These are phyloP conservation scores for Bidens hawaiensis DNA, from an alignment of 140 eudicot species.

Conservation along the genomic window DNA sequence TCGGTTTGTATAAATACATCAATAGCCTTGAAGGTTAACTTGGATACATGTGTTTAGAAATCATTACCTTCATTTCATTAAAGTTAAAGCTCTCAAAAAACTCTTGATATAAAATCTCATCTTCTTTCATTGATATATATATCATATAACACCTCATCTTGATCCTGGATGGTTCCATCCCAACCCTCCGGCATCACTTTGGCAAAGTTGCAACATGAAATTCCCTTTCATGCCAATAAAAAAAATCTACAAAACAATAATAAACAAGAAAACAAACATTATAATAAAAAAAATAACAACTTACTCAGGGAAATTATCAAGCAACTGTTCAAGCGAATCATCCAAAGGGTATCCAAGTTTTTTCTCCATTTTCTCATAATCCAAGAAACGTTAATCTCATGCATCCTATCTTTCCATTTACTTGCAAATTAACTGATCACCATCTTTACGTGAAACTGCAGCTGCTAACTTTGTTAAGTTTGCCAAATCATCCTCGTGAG, in stretches of 20 bases:
- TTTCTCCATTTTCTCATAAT: constrained; percentile 80
- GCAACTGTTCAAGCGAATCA: constrained; percentile 77
- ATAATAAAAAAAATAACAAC: not conserved
- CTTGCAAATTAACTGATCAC: constrained; percentile 41
- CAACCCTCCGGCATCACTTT: constrained; percentile 99
- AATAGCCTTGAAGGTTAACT: not conserved
- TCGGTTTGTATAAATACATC: too few species aligned
- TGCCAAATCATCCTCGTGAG: constrained; percentile 33
- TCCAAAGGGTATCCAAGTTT: constrained; percentile 73
- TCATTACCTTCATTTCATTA: constrained; percentile 74
- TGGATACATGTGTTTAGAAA: not conserved
- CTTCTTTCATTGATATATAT: constrained; percentile 97
- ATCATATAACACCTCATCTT: constrained; percentile 90
- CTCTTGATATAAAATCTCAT: constrained; percentile 75
- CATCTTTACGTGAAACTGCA: constrained; percentile 29
- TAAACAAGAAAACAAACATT: not conserved
- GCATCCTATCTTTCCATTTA: constrained; percentile 51
- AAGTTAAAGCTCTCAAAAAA: constrained; percentile 78
- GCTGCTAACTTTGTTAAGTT: constrained; percentile 28
- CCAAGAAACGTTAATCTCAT: constrained; percentile 43
- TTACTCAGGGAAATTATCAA: constrained; percentile 83
- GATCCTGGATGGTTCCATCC: constrained; percentile 97
- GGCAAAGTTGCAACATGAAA: constrained; percentile 89
- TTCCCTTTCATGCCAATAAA: constrained; percentile 78
- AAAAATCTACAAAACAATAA: constrained; percentile 52